phyloP scores from a whole-genome alignment of 2,329 filamentous ascomycete genomes.

The Graphiopsis chlorocephala region DNA sequence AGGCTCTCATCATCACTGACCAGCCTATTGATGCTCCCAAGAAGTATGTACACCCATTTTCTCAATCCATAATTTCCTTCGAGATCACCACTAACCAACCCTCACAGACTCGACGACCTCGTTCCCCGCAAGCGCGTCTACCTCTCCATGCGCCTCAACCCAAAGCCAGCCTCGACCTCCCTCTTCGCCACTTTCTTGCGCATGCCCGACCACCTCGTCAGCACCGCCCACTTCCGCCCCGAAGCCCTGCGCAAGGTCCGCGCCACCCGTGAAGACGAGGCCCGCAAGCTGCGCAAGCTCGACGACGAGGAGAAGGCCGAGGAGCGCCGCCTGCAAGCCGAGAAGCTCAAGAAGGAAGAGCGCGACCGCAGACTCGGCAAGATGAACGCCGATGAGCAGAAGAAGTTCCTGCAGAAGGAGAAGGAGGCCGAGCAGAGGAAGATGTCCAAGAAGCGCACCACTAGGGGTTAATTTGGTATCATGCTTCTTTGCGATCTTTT shows the following conservation, averaged over 20 bases:
- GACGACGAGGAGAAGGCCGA: slow-evolving; percentile 70
- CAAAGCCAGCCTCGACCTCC: slow-evolving; percentile 61
- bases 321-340: slow-evolving; percentile 53
- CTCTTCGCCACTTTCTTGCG: slow-evolving; percentile 77
- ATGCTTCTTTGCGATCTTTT: neutral
- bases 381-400: slow-evolving; percentile 59
- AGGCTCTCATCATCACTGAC: slow-evolving; percentile 86
- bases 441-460: slow-evolving; percentile 61
- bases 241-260: slow-evolving; percentile 83
- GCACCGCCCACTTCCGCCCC: slow-evolving; percentile 77
- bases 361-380: slow-evolving; percentile 68
- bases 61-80: neutral
- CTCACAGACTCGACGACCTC: slow-evolving; percentile 73
- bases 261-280: slow-evolving; percentile 73
- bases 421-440: slow-evolving; percentile 68
- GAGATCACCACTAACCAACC: neutral
- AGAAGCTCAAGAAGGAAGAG: slow-evolving; percentile 75
- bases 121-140: slow-evolving; percentile 81
- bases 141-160: slow-evolving; percentile 67
- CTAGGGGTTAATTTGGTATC: slow-evolving; percentile 41
- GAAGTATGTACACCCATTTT: slow-evolving; percentile 58
- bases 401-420: slow-evolving; percentile 71
- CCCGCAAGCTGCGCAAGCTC: slow-evolving; percentile 73
- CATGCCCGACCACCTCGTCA: slow-evolving; percentile 77
- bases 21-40: slow-evolving; percentile 83